Evolutionary conservation across 2,329 filamentous ascomycete genomes (phyloP).

Genomic region (Harringtonia aguacate): DNA sequence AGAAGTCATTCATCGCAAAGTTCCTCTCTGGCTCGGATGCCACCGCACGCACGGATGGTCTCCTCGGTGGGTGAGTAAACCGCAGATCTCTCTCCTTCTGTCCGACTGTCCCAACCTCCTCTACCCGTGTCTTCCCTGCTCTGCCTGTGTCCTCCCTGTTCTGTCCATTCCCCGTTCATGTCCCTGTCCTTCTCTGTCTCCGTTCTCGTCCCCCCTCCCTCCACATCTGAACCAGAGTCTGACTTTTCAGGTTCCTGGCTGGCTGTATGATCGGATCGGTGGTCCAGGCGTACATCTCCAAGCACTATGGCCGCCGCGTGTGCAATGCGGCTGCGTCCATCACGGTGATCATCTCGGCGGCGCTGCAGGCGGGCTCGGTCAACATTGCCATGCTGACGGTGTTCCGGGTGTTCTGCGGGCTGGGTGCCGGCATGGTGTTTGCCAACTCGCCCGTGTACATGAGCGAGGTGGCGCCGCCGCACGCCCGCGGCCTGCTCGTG

Average conservation of each 20-base stretch:
- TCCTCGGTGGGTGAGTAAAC: not conserved
- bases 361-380: not conserved
- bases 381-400: not conserved
- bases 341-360: not conserved
- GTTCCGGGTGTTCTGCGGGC: not conserved
- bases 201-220: no score
- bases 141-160: no score
- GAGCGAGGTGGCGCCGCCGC: slow-evolving; percentile 1
- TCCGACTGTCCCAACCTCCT: no score
- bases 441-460: not conserved
- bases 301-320: not conserved
- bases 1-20: not conserved
- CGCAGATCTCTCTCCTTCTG: no score
- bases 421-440: not conserved
- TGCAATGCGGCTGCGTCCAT: not conserved
- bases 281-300: not conserved
- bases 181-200: no score
- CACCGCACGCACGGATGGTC: not conserved
- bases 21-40: not conserved
- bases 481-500: not conserved
- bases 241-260: not conserved
- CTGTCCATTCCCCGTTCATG: no score
- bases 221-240: no score
- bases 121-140: no score
- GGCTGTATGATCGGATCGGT: not conserved